Evolutionary conservation across 305 asterid species (phyloP), one percentile per base, ranked within the genome.

Genomic region (Ajuga reptans): DNA sequence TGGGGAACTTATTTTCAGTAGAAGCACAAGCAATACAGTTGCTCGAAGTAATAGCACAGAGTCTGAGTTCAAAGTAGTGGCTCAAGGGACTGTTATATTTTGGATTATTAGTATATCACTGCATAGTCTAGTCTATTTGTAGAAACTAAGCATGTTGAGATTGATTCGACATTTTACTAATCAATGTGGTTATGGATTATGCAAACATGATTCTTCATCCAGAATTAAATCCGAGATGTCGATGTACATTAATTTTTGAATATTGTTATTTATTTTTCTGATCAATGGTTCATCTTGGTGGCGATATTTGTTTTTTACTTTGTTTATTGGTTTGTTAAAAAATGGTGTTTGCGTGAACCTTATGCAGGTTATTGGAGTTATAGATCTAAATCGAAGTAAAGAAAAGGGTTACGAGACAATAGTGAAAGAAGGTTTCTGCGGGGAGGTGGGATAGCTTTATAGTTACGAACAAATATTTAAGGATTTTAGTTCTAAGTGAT

Each of bases 351-450:
- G 70, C 66, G 64, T 69, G 64, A 71, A 36, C 72, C 46, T 74
- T 59, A 27, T 79, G 79, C 75, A 90, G 98, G 87, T 87, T 37
- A 78, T 88, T 83, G 98, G 96, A 46, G 94, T 93, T 63, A 75
- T 87, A 75, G 97, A 93, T 82, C 82, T 90, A 59, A 83, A 79
- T 77, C 82, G 95, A 84, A 82, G 90, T 79, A 92, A 90, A 83
- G 94, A 90, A 57, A 93, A 88, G 75, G 95, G 90, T 45, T 93
- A 90, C 53, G 98, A 93, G 83, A 86, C 97, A 50, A 73, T 90
- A 24, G 87, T 93, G 66, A 93, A 87, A 78, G 98, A 90, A 17
- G 91, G 90, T 66, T 89, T 92, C 80, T 93, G 98, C 68, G 92
- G 84, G 74, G 98, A 93, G 95, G 97, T 88, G 64, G 68, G 75